A percentile compares a stretch with the other conserved stretches of the same genome.
These are phyloP conservation scores for Trichoderma citrinoviride DNA, from an alignment of 2,329 filamentous ascomycete species.

Conservation along the genomic window DNA sequence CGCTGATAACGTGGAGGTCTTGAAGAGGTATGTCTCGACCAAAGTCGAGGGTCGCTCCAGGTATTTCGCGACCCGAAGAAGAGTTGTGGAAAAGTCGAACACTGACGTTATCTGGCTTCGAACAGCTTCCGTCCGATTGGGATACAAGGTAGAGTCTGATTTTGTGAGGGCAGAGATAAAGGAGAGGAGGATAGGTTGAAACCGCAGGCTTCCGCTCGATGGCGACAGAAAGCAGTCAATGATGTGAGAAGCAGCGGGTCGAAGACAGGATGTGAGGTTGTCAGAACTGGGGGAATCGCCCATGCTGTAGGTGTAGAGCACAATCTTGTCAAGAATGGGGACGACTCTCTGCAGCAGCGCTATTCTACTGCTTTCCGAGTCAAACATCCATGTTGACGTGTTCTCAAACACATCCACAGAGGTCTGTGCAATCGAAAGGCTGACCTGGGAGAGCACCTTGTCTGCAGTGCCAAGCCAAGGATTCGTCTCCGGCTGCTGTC, in stretches of 20 bases:
- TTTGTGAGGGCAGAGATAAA: conserved; percentile 51
- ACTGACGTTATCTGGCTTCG: conserved; percentile 62
- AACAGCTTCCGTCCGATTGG: conserved; percentile 53
- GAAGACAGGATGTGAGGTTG: conserved; percentile 59
- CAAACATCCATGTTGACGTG: conserved; percentile 81
- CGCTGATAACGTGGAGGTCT: conserved; percentile 71
- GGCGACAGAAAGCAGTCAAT: conserved; percentile 72
- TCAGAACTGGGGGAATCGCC: conserved; percentile 55
- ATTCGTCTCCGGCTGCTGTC: conserved; percentile 48
- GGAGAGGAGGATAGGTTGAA: conserved; percentile 72
- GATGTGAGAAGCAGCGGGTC: conserved; percentile 71
- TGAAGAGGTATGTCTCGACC: conserved; percentile 77
- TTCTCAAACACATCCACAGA: conserved; percentile 84
- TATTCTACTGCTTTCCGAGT: conserved; percentile 63
- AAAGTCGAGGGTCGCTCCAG: conserved; percentile 61
- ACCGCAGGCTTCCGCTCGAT: conserved; percentile 66
- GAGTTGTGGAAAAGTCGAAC: conserved; percentile 62
- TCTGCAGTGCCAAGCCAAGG: conserved; percentile 73
- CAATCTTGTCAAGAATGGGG: conserved; percentile 66
- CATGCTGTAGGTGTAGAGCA: conserved; percentile 72
- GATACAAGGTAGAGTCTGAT: conserved; percentile 61
- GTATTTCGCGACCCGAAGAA: conserved; percentile 68
- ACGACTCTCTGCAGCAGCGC: conserved; percentile 67
- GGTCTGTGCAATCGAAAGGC: conserved; percentile 70
- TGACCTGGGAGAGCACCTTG: conserved; percentile 68